These are phyloP conservation scores for Pisolithus orientalis DNA, from an alignment of 768 basidiomycete species.

Conservation along the genomic window DNA sequence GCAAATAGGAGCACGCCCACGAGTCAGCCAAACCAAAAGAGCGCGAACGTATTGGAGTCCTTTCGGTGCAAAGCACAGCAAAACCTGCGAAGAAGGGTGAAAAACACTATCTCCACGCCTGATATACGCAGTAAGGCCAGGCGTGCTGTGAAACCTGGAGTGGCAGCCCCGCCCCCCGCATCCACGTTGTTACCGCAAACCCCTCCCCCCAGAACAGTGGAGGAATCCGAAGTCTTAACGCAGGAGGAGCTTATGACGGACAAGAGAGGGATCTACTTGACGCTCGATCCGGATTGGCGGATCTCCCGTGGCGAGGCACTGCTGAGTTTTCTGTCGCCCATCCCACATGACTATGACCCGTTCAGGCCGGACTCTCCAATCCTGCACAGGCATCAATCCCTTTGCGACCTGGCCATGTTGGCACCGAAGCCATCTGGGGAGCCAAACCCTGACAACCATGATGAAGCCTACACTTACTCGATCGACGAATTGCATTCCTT, in stretches of 20 bases:
- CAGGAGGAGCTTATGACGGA: conserved; percentile 9
- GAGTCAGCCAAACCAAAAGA: conserved; percentile 5
- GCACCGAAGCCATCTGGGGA: neutral
- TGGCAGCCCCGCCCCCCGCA: neutral
- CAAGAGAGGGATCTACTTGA: conserved; percentile 23
- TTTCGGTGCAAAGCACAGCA: conserved; percentile 11
- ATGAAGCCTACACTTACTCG: conserved; percentile 3
- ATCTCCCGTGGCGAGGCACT: conserved; percentile 16
- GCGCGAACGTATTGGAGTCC: neutral
- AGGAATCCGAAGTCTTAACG: neutral
- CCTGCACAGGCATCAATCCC: conserved; percentile 15
- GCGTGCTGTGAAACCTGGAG: neutral
- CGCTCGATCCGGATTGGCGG: conserved; percentile 18
- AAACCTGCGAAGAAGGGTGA: conserved; percentile 14
- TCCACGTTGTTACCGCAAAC: neutral
- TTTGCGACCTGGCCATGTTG: conserved; percentile 11
- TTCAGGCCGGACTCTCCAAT: conserved; percentile 19
- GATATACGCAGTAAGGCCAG: conserved; percentile 10
- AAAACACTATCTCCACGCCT: conserved; percentile 19
- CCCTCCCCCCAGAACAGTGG: neutral
- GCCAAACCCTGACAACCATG: neutral
- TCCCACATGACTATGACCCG: conserved; percentile 10
- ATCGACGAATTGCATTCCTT: conserved; percentile 20
- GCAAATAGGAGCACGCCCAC: conserved; percentile 8
- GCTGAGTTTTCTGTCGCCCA: conserved; percentile 19